Percentiles rank a stretch among this genome's conserved stretches.
Conservation (phyloP, 169 alveolate species). For the Blepharisma undulans region DNA sequence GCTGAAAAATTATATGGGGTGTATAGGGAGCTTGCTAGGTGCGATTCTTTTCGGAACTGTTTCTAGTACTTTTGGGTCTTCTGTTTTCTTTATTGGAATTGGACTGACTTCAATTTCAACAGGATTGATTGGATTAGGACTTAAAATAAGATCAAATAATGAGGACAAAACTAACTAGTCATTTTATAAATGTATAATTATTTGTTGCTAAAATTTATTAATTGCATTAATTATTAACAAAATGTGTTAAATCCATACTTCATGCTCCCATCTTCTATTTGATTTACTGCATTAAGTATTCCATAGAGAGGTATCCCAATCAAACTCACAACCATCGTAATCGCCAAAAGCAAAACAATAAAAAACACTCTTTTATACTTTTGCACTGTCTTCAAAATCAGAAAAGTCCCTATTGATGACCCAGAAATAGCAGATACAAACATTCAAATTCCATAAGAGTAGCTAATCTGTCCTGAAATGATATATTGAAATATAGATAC, state of each 20-base stretch:
- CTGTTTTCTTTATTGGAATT: not conserved
- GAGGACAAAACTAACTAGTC: not conserved
- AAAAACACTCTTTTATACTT: conserved; percentile 10
- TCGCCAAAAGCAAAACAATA: conserved; percentile 15
- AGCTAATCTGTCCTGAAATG: conserved; percentile 46
- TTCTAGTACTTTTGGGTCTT: not conserved
- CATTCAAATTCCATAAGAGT: not conserved
- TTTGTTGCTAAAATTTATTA: not conserved
- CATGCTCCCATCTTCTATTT: not conserved
- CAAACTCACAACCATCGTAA: not conserved
- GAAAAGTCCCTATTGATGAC: not conserved
- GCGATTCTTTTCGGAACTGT: not conserved
- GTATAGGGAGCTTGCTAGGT: not conserved
- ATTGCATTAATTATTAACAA: not conserved
- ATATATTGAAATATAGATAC: conserved; percentile 61
- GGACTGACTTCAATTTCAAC: not conserved
- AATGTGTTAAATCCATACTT: not conserved
- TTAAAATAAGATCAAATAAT: not conserved
- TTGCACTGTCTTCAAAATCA: conserved; percentile 16
- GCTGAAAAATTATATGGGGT: not conserved
- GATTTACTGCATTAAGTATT: not conserved
- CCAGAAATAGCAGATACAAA: not conserved
- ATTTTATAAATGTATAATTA: too few relatives aligned
- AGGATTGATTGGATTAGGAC: not conserved
- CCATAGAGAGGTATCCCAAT: conserved; percentile 12